Conservation (phyloP, 805 yeast genomes). For the Candida ortonii region DNA sequence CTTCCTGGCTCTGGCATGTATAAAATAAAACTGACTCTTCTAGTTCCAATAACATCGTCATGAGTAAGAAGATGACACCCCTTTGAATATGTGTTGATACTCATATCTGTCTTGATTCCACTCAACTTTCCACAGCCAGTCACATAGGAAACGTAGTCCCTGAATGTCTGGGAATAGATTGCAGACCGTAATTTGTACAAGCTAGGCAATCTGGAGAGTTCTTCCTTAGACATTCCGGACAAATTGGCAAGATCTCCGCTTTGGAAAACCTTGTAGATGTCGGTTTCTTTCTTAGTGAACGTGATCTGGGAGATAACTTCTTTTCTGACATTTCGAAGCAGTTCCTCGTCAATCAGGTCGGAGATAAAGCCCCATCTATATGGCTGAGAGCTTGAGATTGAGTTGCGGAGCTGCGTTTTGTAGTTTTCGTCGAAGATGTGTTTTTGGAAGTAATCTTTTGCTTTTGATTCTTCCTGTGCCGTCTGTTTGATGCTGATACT, state of each 20-base stretch:
- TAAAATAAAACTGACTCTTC: conserved; percentile 88
- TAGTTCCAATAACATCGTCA: conserved; percentile 95
- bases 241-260: conserved; percentile 90
- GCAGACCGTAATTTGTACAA: conserved; percentile 80
- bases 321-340: conserved; percentile 74
- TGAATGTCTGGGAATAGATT: conserved; percentile 78
- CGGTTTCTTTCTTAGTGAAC: conserved; percentile 95
- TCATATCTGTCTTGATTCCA: conserved; percentile 89
- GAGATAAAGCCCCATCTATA: conserved; percentile 87
- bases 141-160: conserved; percentile 71
- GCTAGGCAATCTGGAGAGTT: conserved; percentile 69
- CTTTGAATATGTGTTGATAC: conserved; percentile 84
- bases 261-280: conserved; percentile 88
- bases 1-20: conserved; percentile 92
- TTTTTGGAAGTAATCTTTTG: conserved; percentile 30
- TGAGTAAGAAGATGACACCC: conserved; percentile 94
- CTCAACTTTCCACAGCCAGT: conserved; percentile 88
- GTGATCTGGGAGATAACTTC: conserved; percentile 83
- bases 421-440: conserved; percentile 38
- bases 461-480: conserved; percentile 32
- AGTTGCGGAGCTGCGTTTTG: conserved; percentile 37
- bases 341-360: conserved; percentile 68
- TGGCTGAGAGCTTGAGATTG: conserved; percentile 62
- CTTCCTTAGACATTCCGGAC: conserved; percentile 78
- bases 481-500: conserved; percentile 32